phyloP scores from a whole-genome alignment of 345 rosid genomes.

The Dipteronia dyeriana region DNA sequence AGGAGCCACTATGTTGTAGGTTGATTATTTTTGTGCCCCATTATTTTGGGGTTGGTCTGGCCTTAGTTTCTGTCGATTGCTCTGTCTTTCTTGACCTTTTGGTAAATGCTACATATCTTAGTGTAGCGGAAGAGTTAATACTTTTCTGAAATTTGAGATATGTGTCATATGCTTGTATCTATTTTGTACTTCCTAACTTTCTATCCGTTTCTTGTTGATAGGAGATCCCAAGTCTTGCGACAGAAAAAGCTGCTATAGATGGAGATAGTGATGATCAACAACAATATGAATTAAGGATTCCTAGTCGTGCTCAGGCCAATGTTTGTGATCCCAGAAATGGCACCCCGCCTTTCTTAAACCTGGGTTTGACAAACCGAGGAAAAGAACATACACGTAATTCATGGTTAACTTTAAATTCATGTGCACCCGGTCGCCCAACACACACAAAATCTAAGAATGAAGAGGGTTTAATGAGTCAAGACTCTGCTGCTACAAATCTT shows the following conservation, averaged over 20 bases:
- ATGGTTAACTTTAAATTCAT: constrained; percentile 80
- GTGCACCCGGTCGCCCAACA: constrained; percentile 34
- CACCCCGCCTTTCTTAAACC: constrained; percentile 34
- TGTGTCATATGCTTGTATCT: background rate
- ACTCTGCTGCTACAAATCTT: constrained; percentile 24
- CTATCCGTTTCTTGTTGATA: constrained; percentile 30
- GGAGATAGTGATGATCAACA: constrained; percentile 38
- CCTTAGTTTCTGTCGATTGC: background rate
- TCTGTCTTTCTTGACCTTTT: background rate
- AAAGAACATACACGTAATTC: constrained; percentile 52
- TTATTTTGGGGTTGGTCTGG: background rate
- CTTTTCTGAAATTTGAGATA: constrained; percentile 2
- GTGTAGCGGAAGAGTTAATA: background rate
- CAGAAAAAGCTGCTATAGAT: constrained; percentile 28
- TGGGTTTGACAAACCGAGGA: constrained; percentile 33
- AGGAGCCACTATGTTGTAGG: background rate
- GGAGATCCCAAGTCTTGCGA: constrained; percentile 39
- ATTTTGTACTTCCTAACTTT: constrained; percentile 15
- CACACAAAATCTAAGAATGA: constrained; percentile 34
- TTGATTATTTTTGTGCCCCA: background rate
- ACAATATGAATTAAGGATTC: constrained; percentile 13
- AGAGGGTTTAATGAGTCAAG: constrained; percentile 28
- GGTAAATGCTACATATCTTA: background rate
- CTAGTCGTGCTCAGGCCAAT: constrained; percentile 8
- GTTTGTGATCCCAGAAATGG: constrained; percentile 20